Conservation (phyloP, 345 rosid species). For the Eucalyptus globulus region DNA sequence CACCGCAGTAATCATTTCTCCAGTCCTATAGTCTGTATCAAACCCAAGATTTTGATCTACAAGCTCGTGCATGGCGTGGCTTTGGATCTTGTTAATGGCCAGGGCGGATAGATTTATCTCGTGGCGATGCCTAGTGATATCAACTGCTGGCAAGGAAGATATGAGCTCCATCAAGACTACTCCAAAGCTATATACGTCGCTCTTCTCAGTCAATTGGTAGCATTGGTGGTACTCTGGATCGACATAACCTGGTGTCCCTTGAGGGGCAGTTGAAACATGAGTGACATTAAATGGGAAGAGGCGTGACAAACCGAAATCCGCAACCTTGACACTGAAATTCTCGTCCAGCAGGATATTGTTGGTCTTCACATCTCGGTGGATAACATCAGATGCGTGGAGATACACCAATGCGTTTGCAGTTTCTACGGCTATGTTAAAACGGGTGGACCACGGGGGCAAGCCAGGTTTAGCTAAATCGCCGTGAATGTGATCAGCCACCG, state of each 20-base stretch:
- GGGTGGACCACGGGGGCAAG: constrained; percentile 42
- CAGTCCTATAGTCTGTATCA: too few species aligned
- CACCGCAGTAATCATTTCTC: too few species aligned
- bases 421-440: constrained; percentile 75
- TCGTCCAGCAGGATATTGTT: constrained; percentile 76
- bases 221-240: constrained; percentile 90
- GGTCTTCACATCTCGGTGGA: constrained; percentile 91
- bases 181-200: too few species aligned
- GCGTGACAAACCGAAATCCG: constrained; percentile 86
- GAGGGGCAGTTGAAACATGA: constrained; percentile 88
- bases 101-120: too few species aligned
- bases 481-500: constrained; percentile 80
- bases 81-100: too few species aligned
- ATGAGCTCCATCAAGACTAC: too few species aligned
- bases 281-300: constrained; percentile 59
- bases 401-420: constrained; percentile 69
- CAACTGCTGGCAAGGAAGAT: too few species aligned
- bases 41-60: too few species aligned
- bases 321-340: constrained; percentile 77
- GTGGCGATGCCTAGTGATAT: too few species aligned
- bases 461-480: constrained; percentile 58
- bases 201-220: neutral
- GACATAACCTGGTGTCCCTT: constrained; percentile 92
- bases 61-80: too few species aligned
- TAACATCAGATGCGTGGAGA: constrained; percentile 63